Evolutionary conservation across 495 filamentous ascomycete species (phyloP).

Genomic region (Astrothelium subdiscretum): DNA sequence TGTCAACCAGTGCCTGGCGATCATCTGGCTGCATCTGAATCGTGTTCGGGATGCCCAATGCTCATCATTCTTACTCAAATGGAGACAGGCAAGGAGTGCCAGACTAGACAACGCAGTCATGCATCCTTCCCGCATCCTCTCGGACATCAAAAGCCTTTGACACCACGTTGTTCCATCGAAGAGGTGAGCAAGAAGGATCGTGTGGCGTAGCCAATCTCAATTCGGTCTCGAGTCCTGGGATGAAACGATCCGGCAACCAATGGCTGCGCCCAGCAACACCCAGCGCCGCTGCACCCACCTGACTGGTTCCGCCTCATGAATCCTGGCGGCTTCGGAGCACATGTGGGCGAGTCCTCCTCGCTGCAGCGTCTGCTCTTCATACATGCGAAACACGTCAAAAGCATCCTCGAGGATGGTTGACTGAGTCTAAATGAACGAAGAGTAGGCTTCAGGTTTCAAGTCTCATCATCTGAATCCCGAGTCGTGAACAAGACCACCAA

Average conservation of each 20-base stretch:
- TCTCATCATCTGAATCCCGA: not conserved
- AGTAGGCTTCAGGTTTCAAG: not conserved
- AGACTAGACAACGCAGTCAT: not conserved
- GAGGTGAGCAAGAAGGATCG: not conserved
- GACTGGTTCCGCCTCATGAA: not conserved
- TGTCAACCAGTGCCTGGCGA: not conserved
- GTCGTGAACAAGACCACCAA: not conserved
- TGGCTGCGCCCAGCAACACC: not conserved
- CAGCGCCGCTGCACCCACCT: not conserved
- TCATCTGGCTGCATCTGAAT: not conserved
- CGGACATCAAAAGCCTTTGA: too few species aligned
- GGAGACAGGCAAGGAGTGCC: not conserved
- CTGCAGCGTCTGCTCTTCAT: not conserved
- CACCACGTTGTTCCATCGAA: too few species aligned
- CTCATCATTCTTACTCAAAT: too few species aligned
- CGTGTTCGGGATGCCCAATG: not conserved
- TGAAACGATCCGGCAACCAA: not conserved
- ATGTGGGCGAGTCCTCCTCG: not conserved
- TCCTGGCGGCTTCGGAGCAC: not conserved
- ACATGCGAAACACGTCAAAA: too few species aligned
- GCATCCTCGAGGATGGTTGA: too few species aligned
- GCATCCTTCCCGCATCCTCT: not conserved
- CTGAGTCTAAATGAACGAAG: too few species aligned
- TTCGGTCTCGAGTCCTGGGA: not conserved
- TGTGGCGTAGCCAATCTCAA: not conserved